Evolutionary conservation across 805 yeast species (phyloP).

Genomic region (Barnettozyma sp.): DNA sequence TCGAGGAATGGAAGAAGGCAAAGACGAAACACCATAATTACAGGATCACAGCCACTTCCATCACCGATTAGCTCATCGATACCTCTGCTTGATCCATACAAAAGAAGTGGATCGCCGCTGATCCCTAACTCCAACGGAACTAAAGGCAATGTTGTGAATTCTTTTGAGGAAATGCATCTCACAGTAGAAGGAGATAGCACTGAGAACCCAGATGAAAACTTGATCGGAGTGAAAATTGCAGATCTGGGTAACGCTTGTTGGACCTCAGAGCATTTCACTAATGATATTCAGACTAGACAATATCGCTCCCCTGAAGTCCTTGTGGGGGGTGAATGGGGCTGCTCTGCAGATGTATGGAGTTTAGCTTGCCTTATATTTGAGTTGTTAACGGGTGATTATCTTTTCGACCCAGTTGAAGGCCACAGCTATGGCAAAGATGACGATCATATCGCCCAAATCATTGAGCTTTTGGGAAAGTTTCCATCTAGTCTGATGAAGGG

Average conservation of each 20-base stretch:
- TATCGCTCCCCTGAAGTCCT: slow-evolving; percentile 85
- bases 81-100: slow-evolving; percentile 21
- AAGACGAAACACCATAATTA: slow-evolving; percentile 68
- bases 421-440: slow-evolving; percentile 79
- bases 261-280: slow-evolving; percentile 58
- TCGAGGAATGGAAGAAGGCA: slow-evolving; percentile 36
- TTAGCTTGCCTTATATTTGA: slow-evolving; percentile 88
- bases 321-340: slow-evolving; percentile 85
- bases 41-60: slow-evolving; percentile 91
- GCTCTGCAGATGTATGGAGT: slow-evolving; percentile 95
- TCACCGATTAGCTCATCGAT: slow-evolving; percentile 62
- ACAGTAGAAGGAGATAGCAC: not conserved
- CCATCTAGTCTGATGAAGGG: slow-evolving; percentile 53
- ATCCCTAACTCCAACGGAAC: slow-evolving; percentile 10
- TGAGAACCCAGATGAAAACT: slow-evolving; percentile 31
- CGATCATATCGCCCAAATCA: slow-evolving; percentile 93
- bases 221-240: slow-evolving; percentile 79
- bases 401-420: slow-evolving; percentile 82
- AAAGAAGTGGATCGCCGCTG: slow-evolving; percentile 16
- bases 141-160: slow-evolving; percentile 13
- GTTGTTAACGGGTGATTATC: slow-evolving; percentile 85
- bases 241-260: slow-evolving; percentile 77
- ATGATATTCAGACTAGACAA: slow-evolving; percentile 66
- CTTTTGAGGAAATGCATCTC: slow-evolving; percentile 12
- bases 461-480: slow-evolving; percentile 69